Base-by-base conservation (phyloP, 306 rosid genomes). In the Sophora flavescens region DNA sequence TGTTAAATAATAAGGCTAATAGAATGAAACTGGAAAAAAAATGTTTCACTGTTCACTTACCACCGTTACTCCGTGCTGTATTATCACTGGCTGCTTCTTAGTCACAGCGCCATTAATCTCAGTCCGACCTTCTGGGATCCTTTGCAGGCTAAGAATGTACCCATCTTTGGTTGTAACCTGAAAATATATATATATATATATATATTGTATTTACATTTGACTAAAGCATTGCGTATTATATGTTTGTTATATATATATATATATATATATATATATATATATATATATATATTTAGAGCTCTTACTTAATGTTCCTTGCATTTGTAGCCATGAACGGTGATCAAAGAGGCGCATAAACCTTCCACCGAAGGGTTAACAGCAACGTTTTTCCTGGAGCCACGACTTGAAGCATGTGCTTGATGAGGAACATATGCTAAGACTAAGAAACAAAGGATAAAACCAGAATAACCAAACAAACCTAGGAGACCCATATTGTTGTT, bases 91-190 rank as follows among this genome's bases (percentile, higher is more conserved):
- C 17, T 77, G 88, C 80, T 81, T 88, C 79, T 82, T 76, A 3
- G 57, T 74, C 33, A 36, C 60, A 26, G 38, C 26, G 2, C 35
- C 39, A 10, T 64, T 9, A 12, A 8, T 70, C 7, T 72, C 52
- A 5, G 11, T 15, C 26, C 90, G 84, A 69, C 97, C 94, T 58
- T 81, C 79, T 12, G 87, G 87, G 17, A 91, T 93, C 52, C 98
- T 87, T 77, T 94, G 98, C 53, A 91, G 3, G 65, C 88, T 82
- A 15, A 94, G 78, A 50, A 91, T 85, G 41, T 78, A 94, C 7
- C 98, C 98, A 86, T 87, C 91, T 81, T 68, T 11, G 8, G 97
- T 94, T 16, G 86, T 89, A 71, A 94, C 93, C 98, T 91, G 17
- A 77, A 75, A 15, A 44, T 2, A 44, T n/a, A n/a, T n/a, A n/a